Conservation (phyloP, 2,329 filamentous ascomycete species). For the Fonsecaea erecta region DNA sequence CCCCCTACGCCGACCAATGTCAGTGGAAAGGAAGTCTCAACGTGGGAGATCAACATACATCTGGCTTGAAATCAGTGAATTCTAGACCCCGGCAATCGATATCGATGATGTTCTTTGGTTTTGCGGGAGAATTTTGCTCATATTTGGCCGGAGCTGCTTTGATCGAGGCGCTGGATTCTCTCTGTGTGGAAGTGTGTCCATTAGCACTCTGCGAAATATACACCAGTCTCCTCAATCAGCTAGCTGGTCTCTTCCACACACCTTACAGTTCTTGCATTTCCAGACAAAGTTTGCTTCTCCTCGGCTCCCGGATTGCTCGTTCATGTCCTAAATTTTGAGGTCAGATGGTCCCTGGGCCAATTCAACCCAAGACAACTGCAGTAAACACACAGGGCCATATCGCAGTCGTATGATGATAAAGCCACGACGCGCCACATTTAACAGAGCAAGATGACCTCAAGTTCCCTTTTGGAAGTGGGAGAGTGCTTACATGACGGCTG, state of each 20-base stretch:
- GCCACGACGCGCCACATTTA: neutral
- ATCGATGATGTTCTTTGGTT: conserved; percentile 77
- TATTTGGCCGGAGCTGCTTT: conserved; percentile 75
- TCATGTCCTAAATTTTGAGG: conserved; percentile 67
- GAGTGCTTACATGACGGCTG: conserved; percentile 76
- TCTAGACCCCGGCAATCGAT: conserved; percentile 95
- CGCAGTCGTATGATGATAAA: neutral
- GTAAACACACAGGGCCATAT: neutral
- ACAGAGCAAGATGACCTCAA: neutral
- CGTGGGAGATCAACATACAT: conserved; percentile 60
- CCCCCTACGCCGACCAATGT: conserved; percentile 62
- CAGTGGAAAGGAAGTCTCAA: conserved; percentile 3
- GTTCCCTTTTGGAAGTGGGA: neutral
- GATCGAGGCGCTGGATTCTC: conserved; percentile 85
- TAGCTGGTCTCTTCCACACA: conserved; percentile 43
- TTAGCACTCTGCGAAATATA: neutral
- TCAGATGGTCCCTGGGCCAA: conserved; percentile 8
- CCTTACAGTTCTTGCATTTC: conserved; percentile 98
- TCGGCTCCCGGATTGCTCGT: conserved; percentile 88
- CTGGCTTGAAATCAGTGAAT: conserved; percentile 86
- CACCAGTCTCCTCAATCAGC: neutral
- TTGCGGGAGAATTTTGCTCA: conserved; percentile 71
- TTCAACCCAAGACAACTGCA: neutral
- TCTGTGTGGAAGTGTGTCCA: conserved; percentile 52
- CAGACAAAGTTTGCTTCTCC: conserved; percentile 99